A percentile compares a stretch with the other conserved stretches of the same genome.
phyloP scores from a whole-genome alignment of 106 monocot genomes.

The Dactylorhiza incarnata region DNA sequence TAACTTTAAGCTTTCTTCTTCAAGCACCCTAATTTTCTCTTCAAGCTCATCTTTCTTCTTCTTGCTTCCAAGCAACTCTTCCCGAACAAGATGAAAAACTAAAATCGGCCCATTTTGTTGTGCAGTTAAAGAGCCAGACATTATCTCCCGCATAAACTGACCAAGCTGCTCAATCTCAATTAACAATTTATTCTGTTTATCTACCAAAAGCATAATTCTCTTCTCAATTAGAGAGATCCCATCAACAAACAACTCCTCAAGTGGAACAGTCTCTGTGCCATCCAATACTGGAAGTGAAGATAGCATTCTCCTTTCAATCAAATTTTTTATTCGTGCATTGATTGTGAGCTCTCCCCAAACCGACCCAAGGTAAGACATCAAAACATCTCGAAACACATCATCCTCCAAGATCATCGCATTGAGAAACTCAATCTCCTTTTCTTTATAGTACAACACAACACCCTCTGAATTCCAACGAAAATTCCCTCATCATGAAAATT shows the following conservation, averaged over 20 bases:
- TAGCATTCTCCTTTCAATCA: constrained; percentile 26
- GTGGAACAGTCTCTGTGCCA: constrained; percentile 20
- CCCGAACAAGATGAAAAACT: constrained; percentile 21
- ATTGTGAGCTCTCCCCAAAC: constrained; percentile 27
- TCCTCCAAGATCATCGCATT: constrained; percentile 33
- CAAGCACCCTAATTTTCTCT: constrained; percentile 43
- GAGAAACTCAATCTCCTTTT: constrained; percentile 66
- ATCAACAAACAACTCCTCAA: constrained; percentile 20
- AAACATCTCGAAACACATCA: constrained; percentile 41
- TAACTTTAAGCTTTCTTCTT: constrained; percentile 43
- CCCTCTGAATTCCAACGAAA: constrained; percentile 24
- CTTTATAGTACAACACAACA: constrained; percentile 30
- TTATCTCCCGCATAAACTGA: constrained; percentile 37
- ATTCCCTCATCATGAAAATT: too few relatives aligned
- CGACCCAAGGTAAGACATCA: constrained; percentile 53
- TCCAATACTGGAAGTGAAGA: constrained; percentile 39
- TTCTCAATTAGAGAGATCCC: constrained; percentile 43
- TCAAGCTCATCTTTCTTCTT: constrained; percentile 36
- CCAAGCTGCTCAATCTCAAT: constrained; percentile 45
- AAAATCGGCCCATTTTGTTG: constrained; percentile 16
- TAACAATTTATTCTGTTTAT: constrained; percentile 35
- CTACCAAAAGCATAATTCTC: constrained; percentile 39
- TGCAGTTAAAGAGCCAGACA: constrained; percentile 30
- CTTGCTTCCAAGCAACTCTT: constrained; percentile 51
- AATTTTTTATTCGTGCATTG: constrained; percentile 30